Evolutionary conservation across 768 basidiomycete genomes (phyloP), one percentile per base, ranked within the genome.

Genomic region (Royoungia palumana): DNA sequence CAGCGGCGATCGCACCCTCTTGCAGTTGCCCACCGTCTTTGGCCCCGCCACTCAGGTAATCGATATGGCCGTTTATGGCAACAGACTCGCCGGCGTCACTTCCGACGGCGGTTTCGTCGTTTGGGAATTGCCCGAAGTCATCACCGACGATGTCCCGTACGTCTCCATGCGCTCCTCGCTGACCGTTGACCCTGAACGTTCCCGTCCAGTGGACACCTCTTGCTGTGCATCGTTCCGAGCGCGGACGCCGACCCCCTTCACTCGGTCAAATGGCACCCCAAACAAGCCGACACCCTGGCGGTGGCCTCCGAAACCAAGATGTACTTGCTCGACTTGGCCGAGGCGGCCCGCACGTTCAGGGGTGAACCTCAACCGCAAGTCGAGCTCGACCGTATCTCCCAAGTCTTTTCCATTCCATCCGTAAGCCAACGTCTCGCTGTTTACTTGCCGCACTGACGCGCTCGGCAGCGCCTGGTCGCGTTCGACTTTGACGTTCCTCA

Each of bases 101-200:
- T 87, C 86, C 2, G 90, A 93, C 58, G 90, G 90, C 51, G 90
- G 90, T 35, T 89, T 92, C 56, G 86, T 92, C 27, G 85, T 92
- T 6, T 92, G 90, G 90, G 87, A 92, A 62, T 63, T 92, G 21
- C 90, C 90, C 25, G 84, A 86, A 44, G 65, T 83, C 45, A 89
- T 93, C 62, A 89, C 83, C 12, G 90, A 93, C 59, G 89, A 93
- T 67, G 87, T 87, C 27, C 85, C 87, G 88, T 90, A 70, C 63
- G 87, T 80, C 22, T 46, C 37, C 17, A 39, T 42, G 2, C 11
- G 25, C 17, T 47, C 44, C 9, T 43, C 37, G 30, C 8, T 1
- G 14, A 13, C 27, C 37, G 21, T 44, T 28, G 32, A 6, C n/a
- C 27, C 53, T 51, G 46, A 53, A 43, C 36, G 49, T 24, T 54